Percentiles rank a stretch among this genome's conserved stretches.
phyloP scores from a whole-genome alignment of 129 eudicot species.

The Daucus carota region DNA sequence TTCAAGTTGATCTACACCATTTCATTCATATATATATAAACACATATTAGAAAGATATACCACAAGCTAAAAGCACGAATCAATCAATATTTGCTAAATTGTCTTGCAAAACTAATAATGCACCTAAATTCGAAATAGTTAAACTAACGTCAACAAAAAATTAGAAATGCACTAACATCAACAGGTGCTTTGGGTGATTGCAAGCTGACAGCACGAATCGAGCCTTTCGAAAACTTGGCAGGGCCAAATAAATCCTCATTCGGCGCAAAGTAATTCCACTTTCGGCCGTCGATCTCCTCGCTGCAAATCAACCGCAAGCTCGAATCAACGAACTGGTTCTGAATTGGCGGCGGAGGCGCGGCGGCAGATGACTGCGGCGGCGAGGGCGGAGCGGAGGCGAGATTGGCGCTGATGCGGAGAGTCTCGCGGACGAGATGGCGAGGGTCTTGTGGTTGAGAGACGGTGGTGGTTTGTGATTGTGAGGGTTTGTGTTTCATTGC shows the following conservation, averaged over 20 bases:
- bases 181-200: constrained; percentile 72
- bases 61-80: neutral
- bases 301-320: constrained; percentile 76
- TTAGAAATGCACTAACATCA: neutral
- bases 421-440: constrained; percentile 82
- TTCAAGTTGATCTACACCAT: too few species aligned
- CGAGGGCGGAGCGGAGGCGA: constrained; percentile 60
- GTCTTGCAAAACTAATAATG: neutral
- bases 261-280: constrained; percentile 68
- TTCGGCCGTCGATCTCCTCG: constrained; percentile 90
- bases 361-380: constrained; percentile 11
- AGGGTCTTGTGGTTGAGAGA: constrained; percentile 52
- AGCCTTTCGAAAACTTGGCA: constrained; percentile 25
- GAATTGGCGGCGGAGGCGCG: constrained; percentile 16
- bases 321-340: constrained; percentile 55
- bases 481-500: constrained; percentile 57
- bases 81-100: neutral
- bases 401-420: constrained; percentile 80
- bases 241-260: constrained; percentile 11
- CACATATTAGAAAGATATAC: too few species aligned
- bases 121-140: too few species aligned
- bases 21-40: too few species aligned
- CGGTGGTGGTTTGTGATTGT: constrained; percentile 23
- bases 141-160: too few species aligned
- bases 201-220: constrained; percentile 69